Base-by-base conservation (phyloP, 805 yeast species). In the Yarrowia alimentaria region DNA sequence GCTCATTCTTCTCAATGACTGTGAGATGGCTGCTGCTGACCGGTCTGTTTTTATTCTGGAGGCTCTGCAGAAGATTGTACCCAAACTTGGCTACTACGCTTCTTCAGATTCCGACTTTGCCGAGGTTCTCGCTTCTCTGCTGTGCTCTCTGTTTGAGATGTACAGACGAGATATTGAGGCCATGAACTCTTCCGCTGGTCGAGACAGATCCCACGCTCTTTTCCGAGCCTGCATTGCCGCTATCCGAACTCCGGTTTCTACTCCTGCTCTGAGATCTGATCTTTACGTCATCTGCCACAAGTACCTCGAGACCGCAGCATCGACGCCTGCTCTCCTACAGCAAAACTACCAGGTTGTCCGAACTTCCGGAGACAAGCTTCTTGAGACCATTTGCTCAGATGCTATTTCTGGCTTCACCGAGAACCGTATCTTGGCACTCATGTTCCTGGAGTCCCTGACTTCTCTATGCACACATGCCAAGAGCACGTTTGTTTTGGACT, bases 401-500 rank as follows among this genome's bases (percentile, higher is more conserved):
- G 81, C 93, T 0, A 76, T 87, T 12, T 73, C 79, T 50, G 88
- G 90, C 3, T 93, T 85, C 58, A 93, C 91, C 1, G 70, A 83
- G 0, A 76, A 83, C 6, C 76, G 93, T 57, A 75, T 89, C 9
- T 80, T 91, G 0, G 81, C 95, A 2, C 70, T 90, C 11, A 62
- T 88, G n/a, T 68, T 90, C 11, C 64, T 93, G 55, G 95, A 88
- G 58, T 73, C 83, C 1, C 65, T 82, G 45, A 73, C 80, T 20
- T 80, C 79, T 53, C 63, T 80, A 29, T 76, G 83, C 1, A 72
- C 74, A 24, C 59, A 67, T n/a, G 71, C 72, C 16, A 71, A 76
- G 32, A 70, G 76, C 20, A 75, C 77, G 55, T 76, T 80, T 57
- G 74, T 87, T 4, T 64, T 84, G 45, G 82, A 81, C 17, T 67